Evolutionary conservation across 108 stramenopile species (phyloP), one percentile per base, ranked within the genome.

Genomic region (Cylindrotheca fusiformis): DNA sequence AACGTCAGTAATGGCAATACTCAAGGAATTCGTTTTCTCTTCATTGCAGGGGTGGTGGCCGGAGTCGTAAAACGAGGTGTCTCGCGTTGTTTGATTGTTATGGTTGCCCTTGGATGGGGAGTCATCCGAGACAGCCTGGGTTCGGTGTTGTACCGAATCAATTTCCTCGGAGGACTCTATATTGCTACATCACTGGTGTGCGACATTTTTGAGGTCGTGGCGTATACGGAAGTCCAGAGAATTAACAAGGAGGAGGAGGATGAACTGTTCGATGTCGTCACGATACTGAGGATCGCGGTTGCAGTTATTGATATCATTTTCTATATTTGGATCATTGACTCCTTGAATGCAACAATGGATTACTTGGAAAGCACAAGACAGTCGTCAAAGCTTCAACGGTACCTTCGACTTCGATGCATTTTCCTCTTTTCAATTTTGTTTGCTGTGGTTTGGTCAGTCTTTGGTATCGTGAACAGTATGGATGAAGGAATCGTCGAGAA

Each of bases 101-200:
- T 94, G 93, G 80, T 94, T 3, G 57, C 78, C 32, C 50, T 91
- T 30, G 93, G 93, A 25, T 91, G 89, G 88, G 93, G 93, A 58
- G 93, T 94, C 19, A 72, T 85, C 4, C 82, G 93, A 23, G 93
- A 94, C 53, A 65, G 70, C 6, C 65, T 94, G 32, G 87, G 86
- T 36, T 56, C 60, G 8, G 76, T 82, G 27, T 70, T 89, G 76
- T 87, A 80, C 54, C 79, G 76, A 33, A 79, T 94, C 25, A 55
- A 84, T 47, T 31, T 75, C 45, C 62, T 94, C 22, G 87, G 86
- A 25, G 50, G 78, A 4, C 45, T 80, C 6, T 94, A 94, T 49
- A 70, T 85, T 4, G 86, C 74, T 2, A 46, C 62, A 10, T 77
- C 87, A 8, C 58, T 75, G 12, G 73, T 84, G 4, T 57, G 76